Percentiles rank a stretch among this genome's conserved stretches.
These are phyloP conservation scores for Xylariaceae sp. DNA, from an alignment of 2,329 filamentous ascomycete species.

Conservation along the genomic window DNA sequence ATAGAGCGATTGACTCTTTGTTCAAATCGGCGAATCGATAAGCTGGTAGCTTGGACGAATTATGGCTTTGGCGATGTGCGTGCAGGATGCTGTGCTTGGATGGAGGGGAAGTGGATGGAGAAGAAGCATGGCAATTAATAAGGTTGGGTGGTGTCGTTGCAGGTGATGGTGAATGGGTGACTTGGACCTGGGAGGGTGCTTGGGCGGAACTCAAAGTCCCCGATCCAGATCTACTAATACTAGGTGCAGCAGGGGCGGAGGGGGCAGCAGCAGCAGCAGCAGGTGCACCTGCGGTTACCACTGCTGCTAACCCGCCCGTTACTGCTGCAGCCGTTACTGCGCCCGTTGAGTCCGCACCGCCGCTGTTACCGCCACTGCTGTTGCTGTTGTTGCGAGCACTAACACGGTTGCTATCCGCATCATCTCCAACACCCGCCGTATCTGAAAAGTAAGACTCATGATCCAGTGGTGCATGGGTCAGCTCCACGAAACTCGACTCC, in stretches of 20 bases:
- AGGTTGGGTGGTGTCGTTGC: constrained; percentile 8
- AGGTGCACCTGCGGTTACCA: too few species aligned
- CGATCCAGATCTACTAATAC: constrained; percentile 14
- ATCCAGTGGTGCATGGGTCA: constrained; percentile 14
- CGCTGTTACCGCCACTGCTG: constrained; percentile 7
- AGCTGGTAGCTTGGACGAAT: constrained; percentile 61
- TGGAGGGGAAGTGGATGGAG: constrained; percentile 9
- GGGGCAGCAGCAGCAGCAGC: too few species aligned
- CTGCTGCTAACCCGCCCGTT: too few species aligned
- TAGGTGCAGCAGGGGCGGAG: too few species aligned
- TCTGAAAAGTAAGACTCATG: constrained; percentile 17
- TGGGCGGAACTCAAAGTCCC: constrained; percentile 10
- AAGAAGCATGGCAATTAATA: constrained; percentile 4
- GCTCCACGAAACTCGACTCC: constrained; percentile 23
- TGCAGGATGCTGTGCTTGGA: constrained; percentile 43
- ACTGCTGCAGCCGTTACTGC: too few species aligned
- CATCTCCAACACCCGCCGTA: constrained; percentile 11
- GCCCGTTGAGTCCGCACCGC: constrained; percentile 10
- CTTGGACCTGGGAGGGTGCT: constrained; percentile 12
- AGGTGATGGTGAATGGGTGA: constrained; percentile 12
- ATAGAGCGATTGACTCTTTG: constrained; percentile 45
- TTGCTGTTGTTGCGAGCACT: constrained; percentile 7
- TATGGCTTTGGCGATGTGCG: constrained; percentile 60
- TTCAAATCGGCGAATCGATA: constrained; percentile 60
- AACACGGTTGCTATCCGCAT: constrained; percentile 6